A percentile compares a stretch with the other conserved stretches of the same genome.
These are phyloP conservation scores for Priceomyces carsonii DNA, from an alignment of 805 yeast species.

Conservation along the genomic window DNA sequence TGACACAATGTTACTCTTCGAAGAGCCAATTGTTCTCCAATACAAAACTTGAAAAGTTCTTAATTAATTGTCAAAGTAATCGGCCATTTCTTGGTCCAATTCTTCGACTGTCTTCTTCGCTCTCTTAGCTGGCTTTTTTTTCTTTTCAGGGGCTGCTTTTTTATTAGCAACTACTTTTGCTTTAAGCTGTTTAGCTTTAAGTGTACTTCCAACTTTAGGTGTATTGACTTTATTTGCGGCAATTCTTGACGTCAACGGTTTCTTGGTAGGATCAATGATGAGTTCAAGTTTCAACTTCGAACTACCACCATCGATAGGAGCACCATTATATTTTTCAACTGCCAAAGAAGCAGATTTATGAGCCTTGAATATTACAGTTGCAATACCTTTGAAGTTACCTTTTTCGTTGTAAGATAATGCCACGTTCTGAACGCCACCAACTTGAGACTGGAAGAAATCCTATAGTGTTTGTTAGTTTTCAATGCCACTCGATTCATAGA, in stretches of 20 bases:
- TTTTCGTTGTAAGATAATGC: slow-evolving; percentile 77
- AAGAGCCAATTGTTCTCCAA: too few relatives aligned
- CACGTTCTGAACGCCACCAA: slow-evolving; percentile 80
- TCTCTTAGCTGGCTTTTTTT: slow-evolving; percentile 42
- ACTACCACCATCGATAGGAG: slow-evolving; percentile 89
- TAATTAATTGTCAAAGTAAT: slow-evolving; percentile 63
- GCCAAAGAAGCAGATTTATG: slow-evolving; percentile 74
- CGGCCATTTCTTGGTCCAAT: slow-evolving; percentile 97
- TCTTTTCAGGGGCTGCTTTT: slow-evolving; percentile 28
- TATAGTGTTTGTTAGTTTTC: slow-evolving; percentile 38
- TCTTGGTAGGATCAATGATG: slow-evolving; percentile 79
- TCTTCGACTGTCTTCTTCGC: slow-evolving; percentile 81
- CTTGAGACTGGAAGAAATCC: slow-evolving; percentile 86
- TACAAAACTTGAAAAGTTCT: too few relatives aligned
- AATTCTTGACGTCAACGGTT: slow-evolving; percentile 75
- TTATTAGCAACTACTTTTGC: slow-evolving; percentile 11
- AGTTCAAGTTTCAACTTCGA: slow-evolving; percentile 76
- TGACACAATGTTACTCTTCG: too few relatives aligned
- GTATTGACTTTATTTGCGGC: slow-evolving; percentile 44
- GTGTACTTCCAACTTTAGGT: slow-evolving; percentile 23
- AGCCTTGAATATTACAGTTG: slow-evolving; percentile 76
- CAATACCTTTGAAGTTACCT: slow-evolving; percentile 91
- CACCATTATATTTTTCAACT: slow-evolving; percentile 82
- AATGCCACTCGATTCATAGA: not conserved
- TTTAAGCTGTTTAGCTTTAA: slow-evolving; percentile 14